These are phyloP conservation scores for Luffa aegyptiaca DNA, from an alignment of 306 rosid genomes.

Conservation along the genomic window DNA sequence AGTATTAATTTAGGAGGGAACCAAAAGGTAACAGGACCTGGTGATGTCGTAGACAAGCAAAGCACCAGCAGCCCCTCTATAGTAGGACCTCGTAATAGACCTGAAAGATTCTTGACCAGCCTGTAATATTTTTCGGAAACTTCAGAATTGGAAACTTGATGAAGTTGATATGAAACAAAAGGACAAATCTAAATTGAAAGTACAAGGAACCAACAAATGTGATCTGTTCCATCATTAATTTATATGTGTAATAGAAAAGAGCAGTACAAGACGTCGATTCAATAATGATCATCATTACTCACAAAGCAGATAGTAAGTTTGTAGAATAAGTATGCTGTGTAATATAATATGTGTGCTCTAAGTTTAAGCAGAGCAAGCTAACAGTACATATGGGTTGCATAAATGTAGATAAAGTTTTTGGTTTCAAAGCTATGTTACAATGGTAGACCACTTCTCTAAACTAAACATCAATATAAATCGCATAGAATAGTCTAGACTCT, in stretches of 20 bases:
- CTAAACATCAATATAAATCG: not conserved
- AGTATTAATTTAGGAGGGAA: not conserved
- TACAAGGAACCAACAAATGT: not conserved
- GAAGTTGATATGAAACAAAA: not conserved
- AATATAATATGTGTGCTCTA: not conserved
- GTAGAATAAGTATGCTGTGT: not conserved
- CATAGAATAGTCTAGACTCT: not conserved
- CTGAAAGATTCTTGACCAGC: conserved; percentile 99
- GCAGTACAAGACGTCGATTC: not conserved
- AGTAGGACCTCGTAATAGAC: conserved; percentile 92
- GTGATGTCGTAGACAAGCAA: conserved; percentile 92
- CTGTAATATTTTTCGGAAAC: conserved; percentile 30
- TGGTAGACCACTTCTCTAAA: not conserved
- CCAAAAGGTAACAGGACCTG: conserved; percentile 38
- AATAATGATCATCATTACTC: not conserved
- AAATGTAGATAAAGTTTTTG: not conserved
- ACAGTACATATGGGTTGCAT: not conserved
- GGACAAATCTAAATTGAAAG: not conserved
- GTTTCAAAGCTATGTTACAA: not conserved
- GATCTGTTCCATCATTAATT: not conserved
- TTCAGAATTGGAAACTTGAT: not conserved
- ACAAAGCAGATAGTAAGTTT: not conserved
- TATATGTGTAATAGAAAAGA: not conserved
- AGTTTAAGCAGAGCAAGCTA: not conserved
- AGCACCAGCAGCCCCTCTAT: conserved; percentile 98